These are phyloP conservation scores for Neurospora crassa DNA, from an alignment of 2,329 filamentous ascomycete genomes.

Conservation along the genomic window DNA sequence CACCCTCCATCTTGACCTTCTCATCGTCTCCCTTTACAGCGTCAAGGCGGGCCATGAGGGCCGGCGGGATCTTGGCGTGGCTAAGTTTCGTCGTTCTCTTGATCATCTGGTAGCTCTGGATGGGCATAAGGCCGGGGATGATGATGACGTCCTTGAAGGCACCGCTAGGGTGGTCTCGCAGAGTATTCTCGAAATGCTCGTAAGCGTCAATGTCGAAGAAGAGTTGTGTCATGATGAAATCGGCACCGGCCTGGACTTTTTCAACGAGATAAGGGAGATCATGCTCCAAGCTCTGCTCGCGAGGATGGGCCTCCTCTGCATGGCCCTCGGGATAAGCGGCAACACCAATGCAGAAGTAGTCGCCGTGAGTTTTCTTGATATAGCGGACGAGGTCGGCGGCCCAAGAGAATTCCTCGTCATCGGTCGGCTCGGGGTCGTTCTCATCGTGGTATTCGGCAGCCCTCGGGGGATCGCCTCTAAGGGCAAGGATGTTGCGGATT, in stretches of 20 bases:
- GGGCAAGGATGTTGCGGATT: slow-evolving; percentile 85
- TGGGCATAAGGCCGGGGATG: slow-evolving; percentile 92
- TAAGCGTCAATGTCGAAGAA: slow-evolving; percentile 90
- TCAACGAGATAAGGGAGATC: slow-evolving; percentile 85
- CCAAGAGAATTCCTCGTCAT: slow-evolving; percentile 73
- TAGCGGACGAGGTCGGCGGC: slow-evolving; percentile 84
- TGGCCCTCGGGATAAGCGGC: slow-evolving; percentile 94
- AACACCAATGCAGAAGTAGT: slow-evolving; percentile 95
- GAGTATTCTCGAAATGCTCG: slow-evolving; percentile 62
- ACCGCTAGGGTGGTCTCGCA: slow-evolving; percentile 75
- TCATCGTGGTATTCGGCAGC: slow-evolving; percentile 76
- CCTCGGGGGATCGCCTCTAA: slow-evolving; percentile 84
- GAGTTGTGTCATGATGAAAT: slow-evolving; percentile 97
- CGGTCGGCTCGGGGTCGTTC: slow-evolving; percentile 45
- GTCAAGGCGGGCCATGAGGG: slow-evolving; percentile 61
- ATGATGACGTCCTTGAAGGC: slow-evolving; percentile 81
- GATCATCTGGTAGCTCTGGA: slow-evolving; percentile 95
- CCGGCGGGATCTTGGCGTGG: slow-evolving; percentile 69
- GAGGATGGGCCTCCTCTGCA: slow-evolving; percentile 77
- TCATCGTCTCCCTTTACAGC: slow-evolving; percentile 71
- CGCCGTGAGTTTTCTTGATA: slow-evolving; percentile 74
- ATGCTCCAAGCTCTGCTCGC: slow-evolving; percentile 57
- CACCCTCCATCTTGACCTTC: slow-evolving; percentile 67
- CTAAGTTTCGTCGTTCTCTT: slow-evolving; percentile 90
- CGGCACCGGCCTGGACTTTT: slow-evolving; percentile 83